Evolutionary conservation across 768 basidiomycete genomes (phyloP), one percentile per base, ranked within the genome.

Genomic region (Termitomyces sp.): DNA sequence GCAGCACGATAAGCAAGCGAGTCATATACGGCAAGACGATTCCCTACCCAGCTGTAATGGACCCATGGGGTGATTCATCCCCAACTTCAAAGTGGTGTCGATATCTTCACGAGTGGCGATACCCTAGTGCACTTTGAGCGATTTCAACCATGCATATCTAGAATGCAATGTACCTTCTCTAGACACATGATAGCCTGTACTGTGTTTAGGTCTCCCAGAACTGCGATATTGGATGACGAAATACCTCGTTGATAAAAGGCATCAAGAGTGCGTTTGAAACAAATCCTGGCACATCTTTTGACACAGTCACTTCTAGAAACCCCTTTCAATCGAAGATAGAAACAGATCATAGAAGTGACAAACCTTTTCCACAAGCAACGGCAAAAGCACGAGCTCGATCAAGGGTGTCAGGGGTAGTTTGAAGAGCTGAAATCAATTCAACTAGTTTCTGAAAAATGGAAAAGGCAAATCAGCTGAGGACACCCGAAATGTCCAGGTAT

Each of bases 1-100:
- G 18, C 10, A 22, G 22, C 32, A 26, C 26, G 45, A 53, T 47
- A 45, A 49, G 43, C 32, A 20, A 33, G 26, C 28, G 22, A 13
- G 35, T 54, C 52, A 8, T 46, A 42, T 50, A 53, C 44, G 38
- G 45, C 18, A 24, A 33, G 42, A 18, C 48, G 44, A 44, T 24
- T 22, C 46, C 69, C n/a, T 62, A 84, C 90, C 93, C 18, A 96
- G 81, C 64, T 94, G 91, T 6, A 97, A 73, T 2, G 94, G 94
- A 4, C 95, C 94, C 90, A 97, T 95, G 3, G 94, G 93, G 66
- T 94, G 91, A 61, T 87, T 87, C 92, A 96, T 96, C 35, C 95
- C 96, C 22, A 98, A 77, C 68, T 87, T 89, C 51, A 98, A 82
- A 0, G 94, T 98, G 63, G 88, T 94, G 73, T 98, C 95, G 58